Evolutionary conservation across 176 grass and related monocot genomes (phyloP).

Genomic region (Hordeum vulgare): DNA sequence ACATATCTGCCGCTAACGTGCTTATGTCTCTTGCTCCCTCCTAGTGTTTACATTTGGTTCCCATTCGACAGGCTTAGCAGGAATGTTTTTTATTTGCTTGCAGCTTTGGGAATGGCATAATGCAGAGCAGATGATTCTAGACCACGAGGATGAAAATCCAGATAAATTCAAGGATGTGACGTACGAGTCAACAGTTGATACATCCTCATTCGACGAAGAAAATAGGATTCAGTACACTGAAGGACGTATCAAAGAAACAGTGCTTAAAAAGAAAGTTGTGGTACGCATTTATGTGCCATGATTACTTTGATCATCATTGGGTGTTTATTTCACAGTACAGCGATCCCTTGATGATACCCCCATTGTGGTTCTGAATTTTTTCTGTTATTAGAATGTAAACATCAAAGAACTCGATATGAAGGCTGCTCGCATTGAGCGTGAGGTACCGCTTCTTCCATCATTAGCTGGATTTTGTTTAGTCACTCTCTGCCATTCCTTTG

Average conservation of each 20-base stretch:
- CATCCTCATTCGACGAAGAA: constrained; percentile 48
- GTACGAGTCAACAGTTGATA: constrained; percentile 67
- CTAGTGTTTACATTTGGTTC: neutral
- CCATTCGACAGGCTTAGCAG: neutral
- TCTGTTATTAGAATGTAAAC: constrained; percentile 47
- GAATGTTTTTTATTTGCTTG: neutral
- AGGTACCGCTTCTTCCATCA: constrained; percentile 37
- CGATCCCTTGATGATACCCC: neutral
- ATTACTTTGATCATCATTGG: neutral
- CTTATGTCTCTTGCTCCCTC: neutral
- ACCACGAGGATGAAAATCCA: constrained; percentile 91
- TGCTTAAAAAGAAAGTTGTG: constrained; percentile 83
- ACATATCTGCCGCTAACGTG: constrained; percentile 16
- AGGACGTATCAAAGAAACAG: constrained; percentile 50
- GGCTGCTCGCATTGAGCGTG: constrained; percentile 69
- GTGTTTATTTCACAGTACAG: constrained; percentile 1
- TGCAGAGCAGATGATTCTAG: constrained; percentile 95
- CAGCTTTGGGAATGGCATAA: constrained; percentile 95
- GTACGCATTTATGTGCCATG: constrained; percentile 14
- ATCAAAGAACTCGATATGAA: constrained; percentile 79
- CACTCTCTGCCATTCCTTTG: neutral
- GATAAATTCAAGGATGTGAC: constrained; percentile 72
- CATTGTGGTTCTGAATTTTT: constrained; percentile 18
- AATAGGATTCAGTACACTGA: constrained; percentile 75
- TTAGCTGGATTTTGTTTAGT: neutral